Evolutionary conservation across 352 stramenopile genomes (phyloP).

Genomic region (Aphanomyces cochlioides): DNA sequence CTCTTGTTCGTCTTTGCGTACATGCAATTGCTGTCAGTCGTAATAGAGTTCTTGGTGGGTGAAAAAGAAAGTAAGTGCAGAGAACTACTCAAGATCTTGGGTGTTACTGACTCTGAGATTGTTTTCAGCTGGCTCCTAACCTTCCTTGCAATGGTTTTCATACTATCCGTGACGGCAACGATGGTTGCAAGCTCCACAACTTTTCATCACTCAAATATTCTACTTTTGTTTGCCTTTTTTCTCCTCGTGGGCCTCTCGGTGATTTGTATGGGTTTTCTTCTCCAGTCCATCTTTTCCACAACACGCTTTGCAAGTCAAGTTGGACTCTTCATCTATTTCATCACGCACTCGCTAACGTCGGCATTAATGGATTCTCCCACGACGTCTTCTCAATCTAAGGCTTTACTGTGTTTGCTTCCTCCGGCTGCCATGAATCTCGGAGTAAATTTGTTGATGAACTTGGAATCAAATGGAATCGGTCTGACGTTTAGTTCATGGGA

Average conservation of each 20-base stretch:
- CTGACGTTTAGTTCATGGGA: not conserved
- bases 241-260: not conserved
- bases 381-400: constrained; percentile 34
- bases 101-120: constrained; percentile 57
- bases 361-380: not conserved
- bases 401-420: not conserved
- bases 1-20: constrained; percentile 32
- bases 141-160: constrained; percentile 60
- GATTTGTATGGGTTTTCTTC: constrained; percentile 33
- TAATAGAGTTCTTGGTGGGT: constrained; percentile 62
- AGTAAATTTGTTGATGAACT: not conserved
- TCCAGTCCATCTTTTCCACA: constrained; percentile 8
- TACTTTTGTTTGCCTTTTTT: constrained; percentile 42
- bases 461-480: not conserved
- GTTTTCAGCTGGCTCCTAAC: constrained; percentile 71
- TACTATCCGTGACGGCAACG: constrained; percentile 49
- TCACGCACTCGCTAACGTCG: not conserved
- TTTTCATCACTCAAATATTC: constrained; percentile 45
- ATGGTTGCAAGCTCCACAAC: constrained; percentile 37
- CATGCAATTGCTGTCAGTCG: constrained; percentile 58
- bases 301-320: constrained; percentile 7
- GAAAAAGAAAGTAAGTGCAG: constrained; percentile 43
- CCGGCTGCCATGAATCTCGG: not conserved
- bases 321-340: constrained; percentile 5
- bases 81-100: constrained; percentile 91